These are phyloP conservation scores for Ascochyta rabiei DNA, from an alignment of 2,329 filamentous ascomycete genomes.

Conservation along the genomic window DNA sequence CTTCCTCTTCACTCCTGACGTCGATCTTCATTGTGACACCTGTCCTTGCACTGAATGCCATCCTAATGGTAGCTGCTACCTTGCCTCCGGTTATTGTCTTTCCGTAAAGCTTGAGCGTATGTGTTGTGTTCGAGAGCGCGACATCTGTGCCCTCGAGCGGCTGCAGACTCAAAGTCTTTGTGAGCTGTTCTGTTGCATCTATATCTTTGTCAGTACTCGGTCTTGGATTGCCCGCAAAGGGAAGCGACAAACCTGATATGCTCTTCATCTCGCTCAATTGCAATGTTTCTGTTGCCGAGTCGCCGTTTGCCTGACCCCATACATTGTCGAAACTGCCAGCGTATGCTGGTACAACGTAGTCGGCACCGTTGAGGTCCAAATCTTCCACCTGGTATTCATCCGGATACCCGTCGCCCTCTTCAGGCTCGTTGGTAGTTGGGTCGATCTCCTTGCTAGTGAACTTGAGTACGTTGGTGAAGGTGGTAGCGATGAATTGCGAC, in stretches of 20 bases:
- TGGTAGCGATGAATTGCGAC: slow-evolving; percentile 75
- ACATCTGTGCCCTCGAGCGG: slow-evolving; percentile 94
- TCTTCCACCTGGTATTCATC: slow-evolving; percentile 98
- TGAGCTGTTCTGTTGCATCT: slow-evolving; percentile 93
- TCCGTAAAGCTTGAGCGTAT: slow-evolving; percentile 93
- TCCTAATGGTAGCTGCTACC: slow-evolving; percentile 84
- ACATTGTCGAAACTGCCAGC: slow-evolving; percentile 94
- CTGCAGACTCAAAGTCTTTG: slow-evolving; percentile 85
- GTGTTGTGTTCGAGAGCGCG: slow-evolving; percentile 83
- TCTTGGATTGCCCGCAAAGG: not conserved
- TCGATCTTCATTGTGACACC: slow-evolving; percentile 97
- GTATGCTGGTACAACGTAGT: slow-evolving; percentile 93
- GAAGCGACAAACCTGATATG: slow-evolving; percentile 73
- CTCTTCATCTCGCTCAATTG: slow-evolving; percentile 88
- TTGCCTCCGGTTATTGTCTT: slow-evolving; percentile 91
- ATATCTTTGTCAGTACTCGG: slow-evolving; percentile 28
- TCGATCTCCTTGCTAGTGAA: slow-evolving; percentile 99
- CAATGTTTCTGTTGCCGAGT: slow-evolving; percentile 89
- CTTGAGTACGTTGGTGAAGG: slow-evolving; percentile 91
- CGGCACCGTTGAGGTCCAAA: slow-evolving; percentile 85
- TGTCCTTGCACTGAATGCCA: slow-evolving; percentile 91
- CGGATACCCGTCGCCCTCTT: slow-evolving; percentile 84
- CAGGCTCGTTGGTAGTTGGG: slow-evolving; percentile 88
- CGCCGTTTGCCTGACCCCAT: slow-evolving; percentile 91
- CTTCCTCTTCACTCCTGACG: slow-evolving; percentile 89